Evolutionary conservation across 176 grass and related monocot species (phyloP).

Genomic region (Oryza glumipatula): DNA sequence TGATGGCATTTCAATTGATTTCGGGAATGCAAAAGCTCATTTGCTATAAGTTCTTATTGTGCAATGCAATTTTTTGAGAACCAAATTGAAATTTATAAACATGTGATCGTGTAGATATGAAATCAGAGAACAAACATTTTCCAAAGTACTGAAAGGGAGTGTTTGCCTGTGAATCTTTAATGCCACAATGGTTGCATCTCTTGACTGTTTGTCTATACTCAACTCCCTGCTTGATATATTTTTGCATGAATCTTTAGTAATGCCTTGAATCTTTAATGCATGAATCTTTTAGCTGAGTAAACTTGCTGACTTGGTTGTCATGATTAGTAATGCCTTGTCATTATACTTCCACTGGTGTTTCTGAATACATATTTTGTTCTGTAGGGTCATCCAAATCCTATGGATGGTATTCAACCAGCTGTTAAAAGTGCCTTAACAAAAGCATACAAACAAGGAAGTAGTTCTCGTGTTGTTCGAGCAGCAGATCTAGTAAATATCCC

Average conservation of each 20-base stretch:
- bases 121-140: not conserved
- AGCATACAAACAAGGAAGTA: slow-evolving; percentile 95
- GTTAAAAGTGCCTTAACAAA: slow-evolving; percentile 94
- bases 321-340: slow-evolving; percentile 7
- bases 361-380: slow-evolving; percentile 26
- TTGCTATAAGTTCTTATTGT: slow-evolving; percentile 12
- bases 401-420: slow-evolving; percentile 88
- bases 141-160: not conserved
- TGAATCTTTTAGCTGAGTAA: slow-evolving; percentile 5
- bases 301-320: slow-evolving; percentile 15
- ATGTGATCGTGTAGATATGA: slow-evolving; percentile 3
- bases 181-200: not conserved
- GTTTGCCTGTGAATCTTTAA: slow-evolving; percentile 11
- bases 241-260: not conserved
- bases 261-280: too few species aligned
- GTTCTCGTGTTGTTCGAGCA: slow-evolving; percentile 69
- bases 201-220: not conserved
- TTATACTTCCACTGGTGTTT: not conserved
- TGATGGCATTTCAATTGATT: slow-evolving; percentile 29
- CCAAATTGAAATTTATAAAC: not conserved
- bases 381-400: slow-evolving; percentile 82
- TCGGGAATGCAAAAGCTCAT: not conserved
- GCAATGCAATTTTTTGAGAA: not conserved
- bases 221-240: not conserved
- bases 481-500: slow-evolving; percentile 89